Conservation (phyloP, 2,329 filamentous ascomycete species). For the Cladophialophora chaetospira region DNA sequence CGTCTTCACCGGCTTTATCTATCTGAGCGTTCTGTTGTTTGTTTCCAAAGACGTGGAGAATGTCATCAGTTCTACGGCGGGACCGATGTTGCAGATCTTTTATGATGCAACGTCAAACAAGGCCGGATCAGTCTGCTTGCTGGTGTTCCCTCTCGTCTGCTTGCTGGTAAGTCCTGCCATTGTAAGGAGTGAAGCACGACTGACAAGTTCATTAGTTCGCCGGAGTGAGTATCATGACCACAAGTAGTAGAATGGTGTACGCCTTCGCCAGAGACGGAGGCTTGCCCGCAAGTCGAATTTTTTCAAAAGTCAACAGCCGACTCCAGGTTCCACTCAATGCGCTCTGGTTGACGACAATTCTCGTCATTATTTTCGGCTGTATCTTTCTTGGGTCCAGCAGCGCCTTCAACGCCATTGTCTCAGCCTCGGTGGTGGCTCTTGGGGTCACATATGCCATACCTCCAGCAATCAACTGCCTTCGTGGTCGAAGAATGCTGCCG, state of each 20-base stretch:
- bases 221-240: slow-evolving; percentile 66
- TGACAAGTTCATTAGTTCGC: slow-evolving; percentile 55
- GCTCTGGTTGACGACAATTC: slow-evolving; percentile 59
- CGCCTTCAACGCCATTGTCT: slow-evolving; percentile 72
- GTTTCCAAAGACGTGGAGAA: slow-evolving; percentile 60
- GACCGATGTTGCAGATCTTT: slow-evolving; percentile 64
- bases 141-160: slow-evolving; percentile 51
- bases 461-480: slow-evolving; percentile 67
- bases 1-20: slow-evolving; percentile 63
- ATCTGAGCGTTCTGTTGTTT: slow-evolving; percentile 65
- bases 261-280: slow-evolving; percentile 69
- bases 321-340: slow-evolving; percentile 69
- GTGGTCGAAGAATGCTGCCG: slow-evolving; percentile 67
- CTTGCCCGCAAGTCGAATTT: slow-evolving; percentile 47
- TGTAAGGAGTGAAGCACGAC: not conserved
- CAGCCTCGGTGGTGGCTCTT: slow-evolving; percentile 70
- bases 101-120: slow-evolving; percentile 63
- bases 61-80: slow-evolving; percentile 58
- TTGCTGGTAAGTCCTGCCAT: slow-evolving; percentile 22
- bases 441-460: slow-evolving; percentile 75
- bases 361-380: slow-evolving; percentile 68
- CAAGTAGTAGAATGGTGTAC: slow-evolving; percentile 66
- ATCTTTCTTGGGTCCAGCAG: slow-evolving; percentile 68
- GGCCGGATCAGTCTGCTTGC: slow-evolving; percentile 63
- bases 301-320: slow-evolving; percentile 61